A percentile compares a stretch with the other conserved stretches of the same genome.
These are phyloP conservation scores for Galeopsis tetrahit DNA, from an alignment of 257 asterid genomes.

Conservation along the genomic window DNA sequence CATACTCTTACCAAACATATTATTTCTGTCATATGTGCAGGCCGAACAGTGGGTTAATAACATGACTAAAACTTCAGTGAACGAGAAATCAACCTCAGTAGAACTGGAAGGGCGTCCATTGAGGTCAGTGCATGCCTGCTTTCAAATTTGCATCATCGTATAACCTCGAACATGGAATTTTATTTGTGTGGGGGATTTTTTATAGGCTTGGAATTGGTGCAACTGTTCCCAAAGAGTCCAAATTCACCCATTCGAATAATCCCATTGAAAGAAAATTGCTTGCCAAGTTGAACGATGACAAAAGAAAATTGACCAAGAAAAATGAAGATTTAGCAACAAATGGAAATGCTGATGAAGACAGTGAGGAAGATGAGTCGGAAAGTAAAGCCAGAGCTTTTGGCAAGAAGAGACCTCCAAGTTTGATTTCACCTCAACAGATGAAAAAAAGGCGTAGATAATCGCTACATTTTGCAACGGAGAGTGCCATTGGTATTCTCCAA, in stretches of 20 bases:
- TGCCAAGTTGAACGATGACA: slow-evolving; percentile 55
- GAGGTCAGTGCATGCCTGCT: slow-evolving; percentile 51
- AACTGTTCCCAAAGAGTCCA: slow-evolving; percentile 60
- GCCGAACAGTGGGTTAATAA: slow-evolving; percentile 83
- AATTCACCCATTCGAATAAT: slow-evolving; percentile 45
- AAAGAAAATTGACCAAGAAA: slow-evolving; percentile 44
- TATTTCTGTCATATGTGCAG: slow-evolving; percentile 43
- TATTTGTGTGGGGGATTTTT: slow-evolving; percentile 27
- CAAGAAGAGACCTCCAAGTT: slow-evolving; percentile 60
- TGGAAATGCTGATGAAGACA: slow-evolving; percentile 53
- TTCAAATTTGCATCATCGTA: slow-evolving; percentile 19
- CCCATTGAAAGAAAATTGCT: slow-evolving; percentile 68
- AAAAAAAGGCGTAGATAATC: slow-evolving; percentile 51
- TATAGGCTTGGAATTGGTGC: slow-evolving; percentile 93
- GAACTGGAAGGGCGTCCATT: slow-evolving; percentile 75
- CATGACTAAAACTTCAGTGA: slow-evolving; percentile 54
- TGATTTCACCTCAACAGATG: slow-evolving; percentile 28
- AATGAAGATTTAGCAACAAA: slow-evolving; percentile 47
- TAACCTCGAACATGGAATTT: slow-evolving; percentile 17
- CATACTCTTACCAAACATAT: slow-evolving; percentile 18
- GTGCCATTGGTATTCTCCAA: neutral
- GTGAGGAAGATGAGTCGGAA: slow-evolving; percentile 71
- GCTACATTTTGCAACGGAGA: neutral
- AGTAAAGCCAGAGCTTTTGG: slow-evolving; percentile 71
- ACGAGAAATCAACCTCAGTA: slow-evolving; percentile 41